A percentile compares a stretch with the other conserved stretches of the same genome.
These are phyloP conservation scores for Thuja plicata DNA, from an alignment of 83 land plant species.

Conservation along the genomic window DNA sequence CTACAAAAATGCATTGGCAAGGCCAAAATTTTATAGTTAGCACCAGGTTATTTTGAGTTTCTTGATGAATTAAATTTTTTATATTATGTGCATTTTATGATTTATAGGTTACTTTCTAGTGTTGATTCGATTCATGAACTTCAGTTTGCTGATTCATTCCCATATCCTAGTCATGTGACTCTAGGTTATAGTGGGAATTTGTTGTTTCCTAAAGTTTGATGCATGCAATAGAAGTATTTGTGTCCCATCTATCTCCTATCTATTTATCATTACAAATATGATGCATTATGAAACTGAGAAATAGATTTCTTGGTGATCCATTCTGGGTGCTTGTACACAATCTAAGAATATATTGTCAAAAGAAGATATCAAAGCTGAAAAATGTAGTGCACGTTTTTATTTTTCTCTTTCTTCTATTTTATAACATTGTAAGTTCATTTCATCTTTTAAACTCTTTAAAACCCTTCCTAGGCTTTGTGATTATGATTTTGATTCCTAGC, in stretches of 20 bases:
- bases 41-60: background rate
- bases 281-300: background rate
- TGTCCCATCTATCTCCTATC: background rate
- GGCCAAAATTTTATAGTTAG: background rate
- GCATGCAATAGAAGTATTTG: background rate
- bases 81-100: background rate
- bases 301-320: background rate
- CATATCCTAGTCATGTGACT: background rate
- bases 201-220: background rate
- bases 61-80: background rate
- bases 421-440: background rate
- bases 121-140: background rate
- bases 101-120: background rate
- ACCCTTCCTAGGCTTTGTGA: background rate
- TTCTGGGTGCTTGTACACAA: background rate
- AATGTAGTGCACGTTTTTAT: background rate
- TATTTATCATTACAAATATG: background rate
- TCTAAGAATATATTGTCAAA: background rate
- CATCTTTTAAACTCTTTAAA: background rate
- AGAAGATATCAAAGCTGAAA: background rate
- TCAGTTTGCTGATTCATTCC: background rate
- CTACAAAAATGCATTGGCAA: too few relatives aligned
- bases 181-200: background rate
- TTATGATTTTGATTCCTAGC: background rate
- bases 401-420: background rate